A percentile compares a stretch with the other conserved stretches of the same genome.
Evolutionary conservation across 257 asterid species (phyloP).

Genomic region (Nyctanthes arbortristis): DNA sequence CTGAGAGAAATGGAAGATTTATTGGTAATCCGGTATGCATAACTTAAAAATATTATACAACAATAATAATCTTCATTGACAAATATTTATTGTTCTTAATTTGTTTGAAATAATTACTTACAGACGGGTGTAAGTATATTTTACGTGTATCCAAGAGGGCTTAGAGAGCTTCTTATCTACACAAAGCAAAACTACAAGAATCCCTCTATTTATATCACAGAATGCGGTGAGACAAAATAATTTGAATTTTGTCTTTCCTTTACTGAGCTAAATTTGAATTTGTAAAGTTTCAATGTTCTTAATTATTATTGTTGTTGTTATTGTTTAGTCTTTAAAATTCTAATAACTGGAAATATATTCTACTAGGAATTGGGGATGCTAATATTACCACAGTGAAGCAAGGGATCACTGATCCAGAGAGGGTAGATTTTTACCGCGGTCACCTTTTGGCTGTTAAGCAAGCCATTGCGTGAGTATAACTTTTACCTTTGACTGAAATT

Average conservation of each 20-base stretch:
- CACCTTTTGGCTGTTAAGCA: constrained; percentile 36
- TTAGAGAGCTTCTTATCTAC: constrained; percentile 38
- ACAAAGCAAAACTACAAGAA: constrained; percentile 41
- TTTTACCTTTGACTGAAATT: neutral
- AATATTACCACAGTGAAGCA: constrained; percentile 10
- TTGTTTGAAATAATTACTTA: neutral
- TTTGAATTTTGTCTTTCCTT: neutral
- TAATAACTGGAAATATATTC: neutral
- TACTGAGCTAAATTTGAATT: too few species aligned
- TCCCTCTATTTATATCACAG: constrained; percentile 43
- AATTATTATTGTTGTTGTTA: too few species aligned
- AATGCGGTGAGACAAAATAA: constrained; percentile 27
- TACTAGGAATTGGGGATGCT: constrained; percentile 27
- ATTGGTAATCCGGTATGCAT: constrained; percentile 50
- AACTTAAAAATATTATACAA: too few species aligned
- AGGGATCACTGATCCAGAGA: constrained; percentile 22
- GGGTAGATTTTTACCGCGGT: constrained; percentile 34
- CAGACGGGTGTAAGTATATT: constrained; percentile 43
- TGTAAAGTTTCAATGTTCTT: too few species aligned
- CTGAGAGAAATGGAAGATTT: constrained; percentile 32
- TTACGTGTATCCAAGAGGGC: constrained; percentile 47
- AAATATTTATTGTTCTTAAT: neutral
- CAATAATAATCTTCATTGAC: too few species aligned
- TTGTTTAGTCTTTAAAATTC: neutral
- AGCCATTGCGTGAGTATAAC: constrained; percentile 37